phyloP scores from a whole-genome alignment of 345 rosid species.

The Camelina laxa region DNA sequence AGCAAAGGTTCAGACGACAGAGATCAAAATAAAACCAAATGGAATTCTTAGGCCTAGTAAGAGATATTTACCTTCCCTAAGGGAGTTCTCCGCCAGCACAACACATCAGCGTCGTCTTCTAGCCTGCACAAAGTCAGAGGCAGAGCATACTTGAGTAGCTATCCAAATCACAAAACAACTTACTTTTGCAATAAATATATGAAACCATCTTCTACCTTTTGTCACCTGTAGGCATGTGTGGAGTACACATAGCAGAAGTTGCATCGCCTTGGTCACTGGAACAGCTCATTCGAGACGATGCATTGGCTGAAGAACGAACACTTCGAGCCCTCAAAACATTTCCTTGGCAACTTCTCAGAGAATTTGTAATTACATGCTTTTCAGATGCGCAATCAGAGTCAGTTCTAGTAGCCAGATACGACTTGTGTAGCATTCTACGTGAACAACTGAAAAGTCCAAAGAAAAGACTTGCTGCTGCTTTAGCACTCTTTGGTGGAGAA shows the following conservation, averaged over 20 bases:
- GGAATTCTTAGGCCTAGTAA: neutral
- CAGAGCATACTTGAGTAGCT: constrained; percentile 17
- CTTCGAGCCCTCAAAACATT: constrained; percentile 65
- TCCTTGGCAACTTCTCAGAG: constrained; percentile 79
- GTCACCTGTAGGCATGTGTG: constrained; percentile 36
- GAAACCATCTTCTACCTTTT: constrained; percentile 19
- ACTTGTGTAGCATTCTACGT: constrained; percentile 58
- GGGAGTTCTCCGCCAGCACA: constrained; percentile 80
- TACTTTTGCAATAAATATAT: neutral
- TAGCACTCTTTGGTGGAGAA: constrained; percentile 53
- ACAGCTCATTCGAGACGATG: constrained; percentile 38
- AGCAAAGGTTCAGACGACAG: neutral
- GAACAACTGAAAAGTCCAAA: constrained; percentile 79
- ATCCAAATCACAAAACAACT: neutral
- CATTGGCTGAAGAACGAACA: constrained; percentile 41
- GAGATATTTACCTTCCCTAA: constrained; percentile 54
- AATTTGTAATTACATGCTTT: constrained; percentile 51
- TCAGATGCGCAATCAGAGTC: constrained; percentile 58
- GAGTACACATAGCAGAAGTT: constrained; percentile 31
- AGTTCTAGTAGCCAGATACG: constrained; percentile 47
- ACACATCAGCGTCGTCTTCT: constrained; percentile 51
- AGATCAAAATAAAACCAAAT: neutral
- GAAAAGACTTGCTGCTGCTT: constrained; percentile 60
- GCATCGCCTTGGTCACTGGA: constrained; percentile 42
- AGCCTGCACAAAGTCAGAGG: constrained; percentile 49